Percentiles rank a stretch among this genome's conserved stretches.
Conservation (phyloP, 2,329 filamentous ascomycete genomes). For the Ceratocystis colombiana region DNA sequence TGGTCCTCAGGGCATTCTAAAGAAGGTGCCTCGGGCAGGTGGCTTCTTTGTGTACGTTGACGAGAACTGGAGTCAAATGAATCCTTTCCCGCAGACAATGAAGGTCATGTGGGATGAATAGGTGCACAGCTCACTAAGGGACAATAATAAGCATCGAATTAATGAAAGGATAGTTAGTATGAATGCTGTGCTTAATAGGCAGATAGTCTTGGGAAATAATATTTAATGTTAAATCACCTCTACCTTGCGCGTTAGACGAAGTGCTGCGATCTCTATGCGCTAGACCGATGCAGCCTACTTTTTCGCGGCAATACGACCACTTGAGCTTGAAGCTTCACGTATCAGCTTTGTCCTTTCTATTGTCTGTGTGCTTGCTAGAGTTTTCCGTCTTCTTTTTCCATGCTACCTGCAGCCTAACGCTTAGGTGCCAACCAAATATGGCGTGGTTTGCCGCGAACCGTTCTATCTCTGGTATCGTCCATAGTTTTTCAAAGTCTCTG, state of each 20-base stretch:
- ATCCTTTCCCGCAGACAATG: constrained; percentile 44
- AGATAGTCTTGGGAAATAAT: too few species aligned
- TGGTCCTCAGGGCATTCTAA: constrained; percentile 56
- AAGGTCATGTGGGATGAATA: constrained; percentile 43
- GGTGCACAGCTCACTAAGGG: background rate
- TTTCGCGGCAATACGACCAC: too few species aligned
- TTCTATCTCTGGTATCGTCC: background rate
- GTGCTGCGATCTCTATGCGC: too few species aligned
- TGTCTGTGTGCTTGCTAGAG: background rate
- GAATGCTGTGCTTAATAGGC: background rate
- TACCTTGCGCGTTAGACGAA: too few species aligned
- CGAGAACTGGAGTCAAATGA: constrained; percentile 50
- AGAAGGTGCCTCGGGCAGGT: constrained; percentile 49
- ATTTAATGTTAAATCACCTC: too few species aligned
- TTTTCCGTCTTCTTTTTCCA: background rate
- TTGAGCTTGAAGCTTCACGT: too few species aligned
- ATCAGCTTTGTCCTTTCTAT: too few species aligned
- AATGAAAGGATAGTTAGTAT: background rate
- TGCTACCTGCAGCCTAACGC: background rate
- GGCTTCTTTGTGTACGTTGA: constrained; percentile 53
- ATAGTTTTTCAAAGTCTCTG: background rate
- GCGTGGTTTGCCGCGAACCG: background rate
- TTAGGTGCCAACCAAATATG: constrained; percentile 9
- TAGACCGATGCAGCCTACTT: too few species aligned
- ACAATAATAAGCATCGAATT: background rate